Conservation (phyloP, 2,329 filamentous ascomycete genomes). For the Fusarium avenaceum region DNA sequence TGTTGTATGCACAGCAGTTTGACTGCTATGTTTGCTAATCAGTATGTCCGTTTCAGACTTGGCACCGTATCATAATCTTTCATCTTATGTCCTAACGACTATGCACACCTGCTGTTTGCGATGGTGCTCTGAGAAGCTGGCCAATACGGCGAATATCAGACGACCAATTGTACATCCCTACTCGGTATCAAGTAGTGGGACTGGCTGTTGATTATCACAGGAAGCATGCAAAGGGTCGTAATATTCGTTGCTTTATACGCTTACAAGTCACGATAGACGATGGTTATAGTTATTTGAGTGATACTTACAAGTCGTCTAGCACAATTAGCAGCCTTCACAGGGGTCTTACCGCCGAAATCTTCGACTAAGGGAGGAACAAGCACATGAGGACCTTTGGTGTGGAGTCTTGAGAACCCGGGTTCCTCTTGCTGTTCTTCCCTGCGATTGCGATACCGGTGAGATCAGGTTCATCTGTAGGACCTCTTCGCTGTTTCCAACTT, state of each 20-base stretch:
- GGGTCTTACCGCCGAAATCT: conserved; percentile 14
- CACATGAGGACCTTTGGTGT: conserved; percentile 12
- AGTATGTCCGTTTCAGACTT: conserved; percentile 30
- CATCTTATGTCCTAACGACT: neutral
- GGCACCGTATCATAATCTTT: conserved; percentile 11
- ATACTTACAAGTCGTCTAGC: conserved; percentile 2
- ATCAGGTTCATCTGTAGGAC: conserved; percentile 22
- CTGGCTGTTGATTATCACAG: conserved; percentile 1
- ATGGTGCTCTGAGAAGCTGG: neutral
- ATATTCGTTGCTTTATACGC: neutral
- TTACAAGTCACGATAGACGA: neutral
- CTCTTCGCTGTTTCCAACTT: conserved; percentile 37
- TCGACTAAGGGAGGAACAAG: neutral
- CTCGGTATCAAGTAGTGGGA: conserved; percentile 2
- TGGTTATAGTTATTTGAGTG: neutral
- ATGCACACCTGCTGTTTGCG: conserved; percentile 3
- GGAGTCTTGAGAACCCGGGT: conserved; percentile 32
- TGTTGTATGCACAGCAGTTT: conserved; percentile 32
- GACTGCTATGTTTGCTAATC: conserved; percentile 24
- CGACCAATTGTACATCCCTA: neutral
- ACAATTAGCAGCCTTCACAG: conserved; percentile 26
- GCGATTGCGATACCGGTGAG: conserved; percentile 39
- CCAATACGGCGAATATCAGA: conserved; percentile 10
- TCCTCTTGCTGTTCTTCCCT: conserved; percentile 32
- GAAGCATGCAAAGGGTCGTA: neutral